Evolutionary conservation across 1,139 yeast species (phyloP), one percentile per base, ranked within the genome.

Genomic region (Protomyces pachydermus): DNA sequence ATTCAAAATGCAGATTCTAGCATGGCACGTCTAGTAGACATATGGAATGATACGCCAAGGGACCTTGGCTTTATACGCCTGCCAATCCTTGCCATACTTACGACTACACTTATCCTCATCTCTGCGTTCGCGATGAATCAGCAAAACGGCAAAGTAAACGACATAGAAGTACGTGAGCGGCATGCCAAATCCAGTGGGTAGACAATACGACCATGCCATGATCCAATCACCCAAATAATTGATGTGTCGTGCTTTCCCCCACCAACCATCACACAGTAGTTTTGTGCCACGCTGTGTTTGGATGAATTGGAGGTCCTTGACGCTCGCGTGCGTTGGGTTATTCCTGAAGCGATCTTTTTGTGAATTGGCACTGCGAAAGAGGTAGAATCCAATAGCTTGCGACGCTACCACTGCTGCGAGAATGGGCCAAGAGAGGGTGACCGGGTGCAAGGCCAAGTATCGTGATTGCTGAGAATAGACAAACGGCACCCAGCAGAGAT

Each of bases 171-270:
- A 93, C 0, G 98, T 89, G 70, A 93, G 77, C 2, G 91, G 87
- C 0, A 96, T 87, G 67, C 79, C 80, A 72, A 86, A 84, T 14
- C 96, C 96, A 1, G 98, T 90, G 20, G 96, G 86, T 69, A 93
- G 79, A 74, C 97, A 91, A 95, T 97, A 91, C 53, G 96, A 84
- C 79, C 89, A 81, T 0, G 97, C 91, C 73, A 91, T 85, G 60
- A 95, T 73, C 95, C 97, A 91, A 76, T 93, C 98, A 48, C 98
- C 98, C 68, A 91, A 81, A 76, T 93, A 93, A 74, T 93, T 93
- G 74, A 90, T 90, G 74, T 93, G 98, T 70, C 96, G 96, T 5
- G 96, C 85, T 50, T 80, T 75, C 2, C 88, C 88, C 98, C 98
- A 93, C 98, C 98, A 93, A 1, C 98, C 97, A 71, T 90, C 95